These are phyloP conservation scores for Fusarium ramigenum DNA, from an alignment of 2,329 filamentous ascomycete species.

Conservation along the genomic window DNA sequence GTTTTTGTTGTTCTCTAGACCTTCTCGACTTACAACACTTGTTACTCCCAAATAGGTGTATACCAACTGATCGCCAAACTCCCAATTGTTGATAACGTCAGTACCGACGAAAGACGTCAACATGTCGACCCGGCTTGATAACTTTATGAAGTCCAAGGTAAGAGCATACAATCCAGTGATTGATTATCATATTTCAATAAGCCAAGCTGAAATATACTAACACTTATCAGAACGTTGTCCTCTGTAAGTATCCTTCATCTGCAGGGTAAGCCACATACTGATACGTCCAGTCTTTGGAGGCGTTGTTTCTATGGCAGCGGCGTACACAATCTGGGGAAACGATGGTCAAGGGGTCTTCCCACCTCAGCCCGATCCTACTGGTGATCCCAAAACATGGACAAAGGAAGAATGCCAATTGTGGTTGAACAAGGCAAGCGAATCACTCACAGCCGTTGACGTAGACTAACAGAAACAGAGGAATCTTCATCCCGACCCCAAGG, in stretches of 20 bases:
- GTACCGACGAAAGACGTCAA: background rate
- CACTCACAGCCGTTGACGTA: background rate
- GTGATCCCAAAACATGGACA: slow-evolving; percentile 78
- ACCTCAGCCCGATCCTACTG: slow-evolving; percentile 76
- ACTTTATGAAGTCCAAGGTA: slow-evolving; percentile 42
- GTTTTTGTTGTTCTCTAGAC: background rate
- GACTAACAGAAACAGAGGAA: slow-evolving; percentile 51
- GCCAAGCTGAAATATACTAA: background rate
- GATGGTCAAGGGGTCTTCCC: slow-evolving; percentile 77
- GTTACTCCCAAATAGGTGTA: background rate
- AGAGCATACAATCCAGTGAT: background rate
- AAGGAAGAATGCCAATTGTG: slow-evolving; percentile 81
- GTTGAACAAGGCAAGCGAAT: slow-evolving; percentile 73
- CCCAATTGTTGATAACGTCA: background rate
- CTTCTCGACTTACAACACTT: background rate
- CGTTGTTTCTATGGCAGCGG: slow-evolving; percentile 53
- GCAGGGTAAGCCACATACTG: slow-evolving; percentile 32
- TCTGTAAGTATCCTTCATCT: slow-evolving; percentile 61
- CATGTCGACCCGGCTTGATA: slow-evolving; percentile 39
- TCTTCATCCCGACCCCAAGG: slow-evolving; percentile 54
- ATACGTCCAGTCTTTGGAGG: slow-evolving; percentile 27
- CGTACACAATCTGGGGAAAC: slow-evolving; percentile 85
- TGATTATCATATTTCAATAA: accelerated
- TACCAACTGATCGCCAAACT: background rate
- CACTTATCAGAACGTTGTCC: slow-evolving; percentile 67